phyloP scores from a whole-genome alignment of 495 filamentous ascomycete species.

The Annulohypoxylon moriforme region DNA sequence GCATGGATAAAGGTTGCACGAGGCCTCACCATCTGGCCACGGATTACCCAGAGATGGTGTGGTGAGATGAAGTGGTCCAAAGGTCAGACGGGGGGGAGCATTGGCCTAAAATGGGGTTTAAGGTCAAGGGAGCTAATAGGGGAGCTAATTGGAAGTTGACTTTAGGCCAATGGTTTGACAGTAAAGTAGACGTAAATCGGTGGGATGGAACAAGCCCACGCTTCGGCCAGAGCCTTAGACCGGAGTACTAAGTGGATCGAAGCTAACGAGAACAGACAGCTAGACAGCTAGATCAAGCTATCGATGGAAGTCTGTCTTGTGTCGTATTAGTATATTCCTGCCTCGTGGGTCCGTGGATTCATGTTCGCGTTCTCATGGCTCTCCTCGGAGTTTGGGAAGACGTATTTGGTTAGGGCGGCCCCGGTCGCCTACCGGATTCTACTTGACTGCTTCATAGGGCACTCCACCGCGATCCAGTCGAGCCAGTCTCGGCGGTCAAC shows the following conservation, averaged over 20 bases:
- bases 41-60: conserved; percentile 37
- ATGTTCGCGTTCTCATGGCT: conserved; percentile 28
- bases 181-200: conserved; percentile 27
- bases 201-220: conserved; percentile 38
- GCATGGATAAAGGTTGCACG: conserved; percentile 46
- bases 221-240: conserved; percentile 34
- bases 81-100: conserved; percentile 41
- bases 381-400: conserved; percentile 14
- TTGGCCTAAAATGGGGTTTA: conserved; percentile 29
- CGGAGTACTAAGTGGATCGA: conserved; percentile 29
- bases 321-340: conserved; percentile 14
- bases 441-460: conserved; percentile 22
- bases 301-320: conserved; percentile 9
- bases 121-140: conserved; percentile 34
- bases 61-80: conserved; percentile 40
- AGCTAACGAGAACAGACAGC: conserved; percentile 8
- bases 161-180: conserved; percentile 26
- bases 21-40: conserved; percentile 48
- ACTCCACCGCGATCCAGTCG: conserved; percentile 31
- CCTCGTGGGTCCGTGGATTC: conserved; percentile 28
- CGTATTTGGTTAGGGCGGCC: conserved; percentile 12
- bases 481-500: conserved; percentile 48
- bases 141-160: conserved; percentile 24
- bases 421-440: conserved; percentile 12
- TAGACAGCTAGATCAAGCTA: conserved; percentile 19